phyloP scores from a whole-genome alignment of 2,329 filamentous ascomycete genomes.

The Oidium heveae region DNA sequence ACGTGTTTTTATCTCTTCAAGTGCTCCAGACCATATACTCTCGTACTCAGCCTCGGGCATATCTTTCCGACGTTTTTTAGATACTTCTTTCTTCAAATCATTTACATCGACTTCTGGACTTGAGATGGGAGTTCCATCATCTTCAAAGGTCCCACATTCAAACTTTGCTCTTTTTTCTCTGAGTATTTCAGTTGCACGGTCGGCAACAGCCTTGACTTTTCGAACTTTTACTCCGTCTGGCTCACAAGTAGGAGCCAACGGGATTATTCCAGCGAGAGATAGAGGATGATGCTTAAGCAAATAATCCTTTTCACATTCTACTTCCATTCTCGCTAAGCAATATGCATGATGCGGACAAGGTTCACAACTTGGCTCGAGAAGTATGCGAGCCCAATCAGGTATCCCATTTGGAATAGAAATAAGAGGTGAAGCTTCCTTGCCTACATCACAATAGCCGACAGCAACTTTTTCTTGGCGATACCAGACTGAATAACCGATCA shows the following conservation, averaged over 20 bases:
- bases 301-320: conserved; percentile 68
- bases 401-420: conserved; percentile 28
- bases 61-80: conserved; percentile 51
- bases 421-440: conserved; percentile 26
- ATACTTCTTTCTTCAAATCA: conserved; percentile 54
- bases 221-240: conserved; percentile 82
- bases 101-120: conserved; percentile 38
- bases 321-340: conserved; percentile 56
- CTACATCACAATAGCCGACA: conserved; percentile 82
- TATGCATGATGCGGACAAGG: conserved; percentile 74
- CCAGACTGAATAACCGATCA: conserved; percentile 52
- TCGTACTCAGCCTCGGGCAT: conserved; percentile 81
- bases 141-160: conserved; percentile 55
- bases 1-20: conserved; percentile 41
- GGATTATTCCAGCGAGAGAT: conserved; percentile 54
- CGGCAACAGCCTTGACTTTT: conserved; percentile 64
- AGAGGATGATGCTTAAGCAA: conserved; percentile 66
- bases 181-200: conserved; percentile 68
- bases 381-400: conserved; percentile 43
- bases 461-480: conserved; percentile 91
- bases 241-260: conserved; percentile 76
- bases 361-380: conserved; percentile 64
- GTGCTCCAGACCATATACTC: conserved; percentile 53
- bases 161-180: conserved; percentile 66
- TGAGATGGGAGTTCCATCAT: conserved; percentile 32